Conservation (phyloP, 2,329 filamentous ascomycete species). For the Pseudogymnoascus sp. region DNA sequence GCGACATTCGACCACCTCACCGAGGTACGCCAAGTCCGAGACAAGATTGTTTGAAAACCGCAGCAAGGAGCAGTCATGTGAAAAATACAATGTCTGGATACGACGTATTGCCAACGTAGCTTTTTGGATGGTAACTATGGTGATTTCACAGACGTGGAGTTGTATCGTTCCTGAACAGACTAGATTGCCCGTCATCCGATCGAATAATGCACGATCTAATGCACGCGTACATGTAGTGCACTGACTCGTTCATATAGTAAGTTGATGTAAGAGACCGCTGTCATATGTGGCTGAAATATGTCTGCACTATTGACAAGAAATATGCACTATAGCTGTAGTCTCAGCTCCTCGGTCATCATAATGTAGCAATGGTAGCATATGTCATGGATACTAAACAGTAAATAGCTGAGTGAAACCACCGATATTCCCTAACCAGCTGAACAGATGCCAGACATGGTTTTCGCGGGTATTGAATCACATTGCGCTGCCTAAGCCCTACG, state of each 20-base stretch:
- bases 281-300: background rate
- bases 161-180: background rate
- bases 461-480: background rate
- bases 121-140: background rate
- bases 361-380: background rate
- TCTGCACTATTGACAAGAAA: background rate
- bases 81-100: background rate
- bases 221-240: background rate
- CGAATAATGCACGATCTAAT: background rate
- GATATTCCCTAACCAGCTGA: constrained; percentile 3
- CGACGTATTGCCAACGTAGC: background rate
- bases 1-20: background rate
- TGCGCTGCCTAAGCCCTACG: background rate
- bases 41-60: background rate
- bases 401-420: background rate
- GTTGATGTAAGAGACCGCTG: background rate
- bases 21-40: background rate
- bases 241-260: background rate
- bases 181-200: background rate
- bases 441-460: background rate
- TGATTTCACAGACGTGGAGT: background rate
- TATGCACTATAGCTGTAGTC: background rate
- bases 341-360: background rate
- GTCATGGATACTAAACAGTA: background rate
- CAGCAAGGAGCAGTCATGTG: background rate